Evolutionary conservation across 352 stramenopile species (phyloP), one percentile per base, ranked within the genome.

Genomic region (Pseudoperonospora humuli): DNA sequence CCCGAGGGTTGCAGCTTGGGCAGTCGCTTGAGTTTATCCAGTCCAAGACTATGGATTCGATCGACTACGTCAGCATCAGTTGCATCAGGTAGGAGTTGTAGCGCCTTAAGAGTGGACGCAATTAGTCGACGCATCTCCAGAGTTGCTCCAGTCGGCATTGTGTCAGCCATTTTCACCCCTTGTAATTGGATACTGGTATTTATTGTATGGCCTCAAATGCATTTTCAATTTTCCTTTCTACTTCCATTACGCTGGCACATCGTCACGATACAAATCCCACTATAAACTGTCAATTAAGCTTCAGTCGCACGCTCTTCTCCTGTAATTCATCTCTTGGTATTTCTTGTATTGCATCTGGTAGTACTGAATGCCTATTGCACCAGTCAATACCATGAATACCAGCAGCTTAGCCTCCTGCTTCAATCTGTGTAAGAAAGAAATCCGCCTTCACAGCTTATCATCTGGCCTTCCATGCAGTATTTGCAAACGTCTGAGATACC

Each of bases 351-450:
- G 18, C 33, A 85, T 72, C 56, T 81, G 64, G 37, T 88, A 91
- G 32, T 84, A 71, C 10, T 83, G 72, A 0, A 91, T 60, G 15
- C 73, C 78, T 8, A 56, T 54, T 29, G 60, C 56, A 38, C 78
- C 78, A 11, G 62, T 45, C 20, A 61, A 45, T 31, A 80, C 40
- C 50, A 91, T 58, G 1, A 58, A 45, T 7, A 52, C 39, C 17
- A 91, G 41, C 20, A 91, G 18, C 25, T 46, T 40, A 10, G 64
- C 52, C 41, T 91, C 78, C 21, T 70, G 67, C 19, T 64, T 51
- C 20, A 81, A 19, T 72, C 76, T 86, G 18, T 57, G 70, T 63
- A 33, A 91, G n/a, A n/a, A n/a, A n/a, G n/a, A n/a, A 91, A 21
- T 91, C 72, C 5, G 36, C 40, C 61, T 81, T 84, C 2, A 90